Percentiles rank a stretch among this genome's conserved stretches.
These are phyloP conservation scores for Musa acuminata DNA, from an alignment of 176 grass and related monocot genomes.

Conservation along the genomic window DNA sequence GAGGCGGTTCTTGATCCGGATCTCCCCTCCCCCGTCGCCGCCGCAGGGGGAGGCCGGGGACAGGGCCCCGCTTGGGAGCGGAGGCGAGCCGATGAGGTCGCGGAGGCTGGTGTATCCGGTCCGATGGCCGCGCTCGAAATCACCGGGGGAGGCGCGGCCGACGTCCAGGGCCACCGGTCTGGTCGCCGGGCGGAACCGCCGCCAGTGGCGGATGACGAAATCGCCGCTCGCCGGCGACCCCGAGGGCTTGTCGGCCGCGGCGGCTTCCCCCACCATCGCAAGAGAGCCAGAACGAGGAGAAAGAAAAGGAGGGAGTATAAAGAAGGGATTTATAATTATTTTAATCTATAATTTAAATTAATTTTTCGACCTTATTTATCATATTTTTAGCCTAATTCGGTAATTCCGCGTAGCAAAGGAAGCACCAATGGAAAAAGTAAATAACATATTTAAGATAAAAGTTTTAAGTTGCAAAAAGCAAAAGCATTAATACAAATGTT, in stretches of 20 bases:
- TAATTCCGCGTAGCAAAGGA: too few relatives aligned
- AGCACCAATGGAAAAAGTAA: too few relatives aligned
- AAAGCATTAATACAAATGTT: too few relatives aligned
- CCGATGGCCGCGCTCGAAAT: not conserved
- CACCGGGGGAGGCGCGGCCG: not conserved
- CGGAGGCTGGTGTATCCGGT: not conserved
- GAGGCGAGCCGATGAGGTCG: not conserved
- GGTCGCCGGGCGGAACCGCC: not conserved
- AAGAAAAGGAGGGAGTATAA: not conserved
- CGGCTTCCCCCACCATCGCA: slow-evolving; percentile 2
- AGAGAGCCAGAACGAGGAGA: not conserved
- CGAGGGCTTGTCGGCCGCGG: not conserved
- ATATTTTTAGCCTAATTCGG: too few relatives aligned
- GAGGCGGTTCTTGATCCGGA: slow-evolving; percentile 12
- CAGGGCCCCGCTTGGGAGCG: not conserved
- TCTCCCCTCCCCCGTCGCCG: not conserved
- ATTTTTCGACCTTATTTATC: too few relatives aligned
- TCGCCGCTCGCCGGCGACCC: not conserved
- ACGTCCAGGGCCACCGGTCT: not conserved
- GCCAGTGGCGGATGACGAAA: slow-evolving; percentile 1
- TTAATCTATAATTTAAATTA: too few relatives aligned
- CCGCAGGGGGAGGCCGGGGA: not conserved
- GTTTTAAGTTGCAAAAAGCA: too few relatives aligned
- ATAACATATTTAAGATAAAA: too few relatives aligned
- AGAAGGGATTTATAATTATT: too few relatives aligned